phyloP scores from a whole-genome alignment of 2,329 filamentous ascomycete genomes.

The Parasarocladium wereldwijsianum region DNA sequence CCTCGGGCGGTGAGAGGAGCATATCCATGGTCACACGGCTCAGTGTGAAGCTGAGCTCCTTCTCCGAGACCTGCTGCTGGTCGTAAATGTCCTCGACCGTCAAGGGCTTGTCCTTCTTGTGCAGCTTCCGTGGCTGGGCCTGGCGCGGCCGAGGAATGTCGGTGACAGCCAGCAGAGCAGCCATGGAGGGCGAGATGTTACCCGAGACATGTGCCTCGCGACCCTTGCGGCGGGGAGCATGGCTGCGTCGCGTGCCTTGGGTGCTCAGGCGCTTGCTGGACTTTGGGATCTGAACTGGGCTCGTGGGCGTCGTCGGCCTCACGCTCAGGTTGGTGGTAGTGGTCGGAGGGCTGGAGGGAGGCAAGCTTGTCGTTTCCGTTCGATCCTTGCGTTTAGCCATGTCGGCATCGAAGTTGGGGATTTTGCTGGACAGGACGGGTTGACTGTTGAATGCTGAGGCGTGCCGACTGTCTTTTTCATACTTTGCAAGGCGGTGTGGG shows the following conservation, averaged over 20 bases:
- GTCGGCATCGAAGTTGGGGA: constrained; percentile 11
- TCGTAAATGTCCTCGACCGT: constrained; percentile 42
- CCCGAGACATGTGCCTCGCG: constrained; percentile 35
- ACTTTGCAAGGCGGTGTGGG: constrained; percentile 5
- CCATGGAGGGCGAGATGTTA: constrained; percentile 42
- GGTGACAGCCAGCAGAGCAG: constrained; percentile 46
- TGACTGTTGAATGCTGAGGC: constrained; percentile 2
- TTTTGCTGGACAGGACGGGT: constrained; percentile 2
- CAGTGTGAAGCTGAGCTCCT: constrained; percentile 40
- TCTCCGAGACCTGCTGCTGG: constrained; percentile 39
- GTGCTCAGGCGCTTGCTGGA: constrained; percentile 22
- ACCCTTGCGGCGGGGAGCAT: constrained; percentile 20
- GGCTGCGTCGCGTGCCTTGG: constrained; percentile 19
- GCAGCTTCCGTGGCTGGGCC: constrained; percentile 17
- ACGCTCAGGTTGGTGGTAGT: constrained; percentile 13
- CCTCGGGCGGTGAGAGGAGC: constrained; percentile 45
- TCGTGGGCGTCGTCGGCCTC: constrained; percentile 23
- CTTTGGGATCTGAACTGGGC: constrained; percentile 40
- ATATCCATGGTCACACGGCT: constrained; percentile 42
- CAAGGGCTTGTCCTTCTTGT: constrained; percentile 17
- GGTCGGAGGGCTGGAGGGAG: constrained; percentile 14
- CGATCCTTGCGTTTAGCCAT: constrained; percentile 21
- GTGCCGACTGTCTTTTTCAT: constrained; percentile 5
- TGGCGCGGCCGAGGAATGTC: constrained; percentile 38
- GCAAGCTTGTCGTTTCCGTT: constrained; percentile 13